phyloP scores from a whole-genome alignment of 768 basidiomycete genomes.

The Xerocomellus intermedius region DNA sequence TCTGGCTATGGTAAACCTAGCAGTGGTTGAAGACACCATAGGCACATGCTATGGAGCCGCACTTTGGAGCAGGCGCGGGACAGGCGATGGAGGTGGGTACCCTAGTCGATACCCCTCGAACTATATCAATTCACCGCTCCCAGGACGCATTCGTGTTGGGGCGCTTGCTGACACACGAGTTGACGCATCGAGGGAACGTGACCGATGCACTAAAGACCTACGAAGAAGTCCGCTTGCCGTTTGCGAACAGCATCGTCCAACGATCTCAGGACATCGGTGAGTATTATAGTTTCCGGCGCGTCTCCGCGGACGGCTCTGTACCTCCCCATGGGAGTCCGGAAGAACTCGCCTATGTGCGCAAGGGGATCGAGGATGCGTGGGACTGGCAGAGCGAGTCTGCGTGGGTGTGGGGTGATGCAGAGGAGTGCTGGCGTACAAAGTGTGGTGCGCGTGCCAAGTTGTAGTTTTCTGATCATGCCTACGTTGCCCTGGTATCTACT shows the following conservation, averaged over 20 bases:
- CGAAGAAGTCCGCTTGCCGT: slow-evolving; percentile 33
- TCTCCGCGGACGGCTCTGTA: neutral
- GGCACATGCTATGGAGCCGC: slow-evolving; percentile 49
- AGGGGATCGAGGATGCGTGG: slow-evolving; percentile 19
- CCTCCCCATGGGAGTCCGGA: slow-evolving; percentile 2
- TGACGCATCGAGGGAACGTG: slow-evolving; percentile 24
- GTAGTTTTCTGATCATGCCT: neutral
- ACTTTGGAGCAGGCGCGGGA: slow-evolving; percentile 48
- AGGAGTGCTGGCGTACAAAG: slow-evolving; percentile 7
- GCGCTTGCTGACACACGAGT: slow-evolving; percentile 24
- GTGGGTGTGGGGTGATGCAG: slow-evolving; percentile 11
- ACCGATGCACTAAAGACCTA: slow-evolving; percentile 30
- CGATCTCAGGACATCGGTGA: slow-evolving; percentile 20
- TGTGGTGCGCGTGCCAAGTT: neutral
- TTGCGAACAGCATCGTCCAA: slow-evolving; percentile 23
- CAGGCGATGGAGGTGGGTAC: slow-evolving; percentile 47
- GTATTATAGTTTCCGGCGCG: slow-evolving; percentile 21
- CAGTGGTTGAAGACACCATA: slow-evolving; percentile 6
- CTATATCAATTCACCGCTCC: neutral
- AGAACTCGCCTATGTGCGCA: slow-evolving; percentile 8
- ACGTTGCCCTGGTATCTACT: too few relatives aligned
- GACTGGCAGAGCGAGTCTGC: slow-evolving; percentile 13
- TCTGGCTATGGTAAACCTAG: neutral
- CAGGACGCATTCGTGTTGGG: slow-evolving; percentile 35
- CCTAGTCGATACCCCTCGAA: neutral